Evolutionary conservation across 2,329 filamentous ascomycete genomes (phyloP).

Genomic region (Xylaria sp.): DNA sequence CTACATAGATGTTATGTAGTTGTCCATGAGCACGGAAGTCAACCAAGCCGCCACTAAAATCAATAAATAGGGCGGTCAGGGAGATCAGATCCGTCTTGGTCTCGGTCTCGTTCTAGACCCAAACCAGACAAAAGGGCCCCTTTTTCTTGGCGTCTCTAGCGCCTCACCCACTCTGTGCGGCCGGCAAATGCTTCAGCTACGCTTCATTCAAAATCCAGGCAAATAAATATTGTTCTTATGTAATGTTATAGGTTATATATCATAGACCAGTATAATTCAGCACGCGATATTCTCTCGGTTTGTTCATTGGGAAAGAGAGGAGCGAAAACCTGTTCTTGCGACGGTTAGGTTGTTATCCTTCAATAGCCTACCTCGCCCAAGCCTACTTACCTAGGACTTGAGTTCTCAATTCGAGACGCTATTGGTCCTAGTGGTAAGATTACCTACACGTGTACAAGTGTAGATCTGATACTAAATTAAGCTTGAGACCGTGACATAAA

Average conservation of each 20-base stretch:
- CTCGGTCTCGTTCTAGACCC: conserved; percentile 4
- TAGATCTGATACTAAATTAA: neutral
- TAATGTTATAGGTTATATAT: neutral
- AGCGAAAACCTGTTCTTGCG: neutral
- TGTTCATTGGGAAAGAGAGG: neutral
- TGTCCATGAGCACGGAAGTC: neutral
- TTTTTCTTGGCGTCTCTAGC: conserved; percentile 20
- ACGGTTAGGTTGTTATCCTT: neutral
- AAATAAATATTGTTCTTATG: neutral
- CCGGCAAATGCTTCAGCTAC: conserved; percentile 29
- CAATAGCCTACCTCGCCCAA: too few relatives aligned
- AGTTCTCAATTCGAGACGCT: neutral
- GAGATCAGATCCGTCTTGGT: neutral
- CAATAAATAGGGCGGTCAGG: conserved; percentile 8
- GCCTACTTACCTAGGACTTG: neutral
- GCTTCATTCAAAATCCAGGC: conserved; percentile 8
- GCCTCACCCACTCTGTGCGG: neutral
- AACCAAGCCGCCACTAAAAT: too few relatives aligned
- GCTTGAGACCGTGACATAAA: neutral
- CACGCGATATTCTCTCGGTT: neutral
- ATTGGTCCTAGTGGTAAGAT: neutral
- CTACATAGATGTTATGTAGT: neutral
- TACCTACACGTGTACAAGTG: neutral
- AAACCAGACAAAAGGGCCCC: neutral
- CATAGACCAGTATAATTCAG: neutral